Evolutionary conservation across 2,329 filamentous ascomycete genomes (phyloP), one percentile per base, ranked within the genome.

Genomic region (Epichloe sp.): DNA sequence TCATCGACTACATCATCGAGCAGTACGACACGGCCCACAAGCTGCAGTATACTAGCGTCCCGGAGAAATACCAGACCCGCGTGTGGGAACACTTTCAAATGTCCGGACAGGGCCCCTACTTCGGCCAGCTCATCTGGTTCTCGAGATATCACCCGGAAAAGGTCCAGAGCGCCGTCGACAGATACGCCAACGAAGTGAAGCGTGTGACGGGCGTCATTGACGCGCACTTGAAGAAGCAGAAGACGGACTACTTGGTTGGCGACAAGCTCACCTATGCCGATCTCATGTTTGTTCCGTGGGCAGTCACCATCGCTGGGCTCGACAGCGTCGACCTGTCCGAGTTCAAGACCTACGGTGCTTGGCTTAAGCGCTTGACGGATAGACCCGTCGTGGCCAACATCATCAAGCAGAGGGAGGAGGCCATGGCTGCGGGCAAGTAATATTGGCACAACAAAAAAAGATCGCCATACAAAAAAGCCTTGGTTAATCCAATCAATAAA

Each of bases 31-130:
- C 57, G 11, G 17, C 46, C 37, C 37, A 50, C 43, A 49, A 49
- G 21, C 37, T 58, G 6, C 54, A 26, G 43, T 56, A 55, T 54
- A 19, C 49, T 0, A 47, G 37, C 14, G 48, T 41, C 11, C 49
- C 54, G 1, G 53, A 59, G 36, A 54, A 54, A n/a, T 48, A 56
- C 40, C 42, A 52, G 8, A 48, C 54, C 8, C 54, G 54, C 10
- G 31, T 48, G 4, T 59, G 55, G 56, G 44, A 52, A 15, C 51
- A 57, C 48, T 60, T 60, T 38, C 56, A 59, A 38, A 57, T 56
- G 48, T 55, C 53, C 38, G 57, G 55, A 1, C 63, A 66, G 50
- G 64, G 63, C 2, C 65, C 62, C 10, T 65, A 65, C 44, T 63
- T 58, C 38, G 61, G 60, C 40, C 61, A 57, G 47, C 53, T 53